Percentiles rank a stretch among this genome's conserved stretches.
phyloP scores from a whole-genome alignment of 2,329 filamentous ascomycete genomes.

The Clarireedia paspali region DNA sequence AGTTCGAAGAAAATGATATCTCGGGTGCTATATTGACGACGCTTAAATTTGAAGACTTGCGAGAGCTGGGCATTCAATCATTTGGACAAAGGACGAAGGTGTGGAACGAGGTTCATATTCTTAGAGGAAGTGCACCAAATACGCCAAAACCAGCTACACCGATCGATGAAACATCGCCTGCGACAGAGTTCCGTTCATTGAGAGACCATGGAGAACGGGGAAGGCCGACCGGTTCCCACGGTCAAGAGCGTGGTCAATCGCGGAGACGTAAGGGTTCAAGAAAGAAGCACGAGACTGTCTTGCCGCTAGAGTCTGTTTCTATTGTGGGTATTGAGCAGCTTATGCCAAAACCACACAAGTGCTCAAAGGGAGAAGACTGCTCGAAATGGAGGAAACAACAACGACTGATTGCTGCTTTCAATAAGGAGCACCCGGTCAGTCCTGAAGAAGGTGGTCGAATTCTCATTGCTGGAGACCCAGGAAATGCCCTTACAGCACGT shows the following conservation, averaged over 20 bases:
- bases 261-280: slow-evolving; percentile 22
- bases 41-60: slow-evolving; percentile 83
- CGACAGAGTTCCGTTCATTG: slow-evolving; percentile 16
- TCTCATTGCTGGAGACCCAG: slow-evolving; percentile 70
- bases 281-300: slow-evolving; percentile 50
- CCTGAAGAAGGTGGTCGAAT: slow-evolving; percentile 51
- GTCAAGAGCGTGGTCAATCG: slow-evolving; percentile 19
- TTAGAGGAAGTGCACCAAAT: slow-evolving; percentile 48
- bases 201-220: slow-evolving; percentile 17
- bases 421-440: slow-evolving; percentile 64
- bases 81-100: slow-evolving; percentile 74
- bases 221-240: slow-evolving; percentile 16
- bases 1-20: slow-evolving; percentile 89
- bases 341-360: slow-evolving; percentile 75
- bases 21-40: slow-evolving; percentile 79
- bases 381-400: slow-evolving; percentile 76
- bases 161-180: slow-evolving; percentile 47
- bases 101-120: slow-evolving; percentile 70
- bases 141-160: slow-evolving; percentile 49
- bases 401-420: slow-evolving; percentile 65
- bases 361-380: slow-evolving; percentile 81
- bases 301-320: slow-evolving; percentile 75
- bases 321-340: slow-evolving; percentile 90
- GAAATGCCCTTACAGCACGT: slow-evolving; percentile 63
- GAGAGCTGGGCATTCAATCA: slow-evolving; percentile 72